Conservation (phyloP, 176 grass and related monocot genomes). For the Metroxylon sagu region DNA sequence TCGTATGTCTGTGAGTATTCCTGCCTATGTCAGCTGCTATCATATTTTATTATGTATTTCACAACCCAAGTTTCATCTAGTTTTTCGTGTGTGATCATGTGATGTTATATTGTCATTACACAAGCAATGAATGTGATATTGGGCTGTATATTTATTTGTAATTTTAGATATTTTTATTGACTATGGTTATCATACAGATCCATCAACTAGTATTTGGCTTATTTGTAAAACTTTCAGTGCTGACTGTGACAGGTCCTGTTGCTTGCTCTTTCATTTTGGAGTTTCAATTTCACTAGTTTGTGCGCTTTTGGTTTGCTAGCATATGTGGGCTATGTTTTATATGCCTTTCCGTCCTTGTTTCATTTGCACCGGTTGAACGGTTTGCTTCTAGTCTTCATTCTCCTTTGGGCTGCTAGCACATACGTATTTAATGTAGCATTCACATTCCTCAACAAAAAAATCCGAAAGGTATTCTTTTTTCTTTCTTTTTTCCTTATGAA, state of each 20-base stretch:
- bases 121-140: no score
- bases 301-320: constrained; percentile 95
- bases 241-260: constrained; percentile 68
- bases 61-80: no score
- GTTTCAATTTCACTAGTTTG: constrained; percentile 82
- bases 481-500: not conserved
- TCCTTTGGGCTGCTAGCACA: constrained; percentile 88
- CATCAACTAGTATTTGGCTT: no score
- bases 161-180: no score
- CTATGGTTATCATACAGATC: no score
- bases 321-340: constrained; percentile 96
- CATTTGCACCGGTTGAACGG: constrained; percentile 93
- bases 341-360: constrained; percentile 87
- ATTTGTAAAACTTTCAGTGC: not conserved
- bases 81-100: no score
- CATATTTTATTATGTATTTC: no score
- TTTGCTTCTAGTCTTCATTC: constrained; percentile 86
- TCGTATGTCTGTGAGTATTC: no score
- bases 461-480: constrained; percentile 64
- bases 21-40: no score
- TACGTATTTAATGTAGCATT: constrained; percentile 97
- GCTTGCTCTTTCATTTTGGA: constrained; percentile 88
- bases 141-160: no score
- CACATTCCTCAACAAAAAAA: constrained; percentile 93
- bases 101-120: no score